Base-by-base conservation (phyloP, 495 filamentous ascomycete species). In the Aspergillus sclerotioniger region DNA sequence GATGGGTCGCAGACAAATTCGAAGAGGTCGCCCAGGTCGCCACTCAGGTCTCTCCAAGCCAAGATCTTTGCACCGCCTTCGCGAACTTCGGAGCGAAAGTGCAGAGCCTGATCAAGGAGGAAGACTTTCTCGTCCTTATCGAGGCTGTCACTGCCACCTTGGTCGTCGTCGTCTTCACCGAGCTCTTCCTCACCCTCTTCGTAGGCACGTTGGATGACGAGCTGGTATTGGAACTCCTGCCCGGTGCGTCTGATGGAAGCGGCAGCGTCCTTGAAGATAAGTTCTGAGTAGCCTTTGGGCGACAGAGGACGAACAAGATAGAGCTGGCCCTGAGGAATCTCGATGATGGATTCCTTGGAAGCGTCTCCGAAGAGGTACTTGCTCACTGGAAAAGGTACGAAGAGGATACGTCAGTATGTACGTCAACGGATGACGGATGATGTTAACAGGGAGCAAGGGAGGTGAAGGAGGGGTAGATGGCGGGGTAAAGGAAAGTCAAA, bases 81-180 rank as follows among this genome's bases (percentile, higher is more conserved):
- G 53, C 92, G 81, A 54, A 87, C 82, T 61, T 93, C 88, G 6
- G 87, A 88, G 20, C 92, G 87, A 63, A 98, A 92, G 64, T 93
- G 92, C 33, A 98, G 80, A 50, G 82, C 82, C 67, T 96, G 89
- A 78, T 98, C 94, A 7, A 98, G 87, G 17, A 97, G 76, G 71
- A 98, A 98, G 0, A 87, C 91, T 78, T 96, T 96, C 77, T 98
- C 94, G 85, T 98, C 94, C 62, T 89, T 89, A 59, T 96, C 92
- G 15, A 82, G 71, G 25, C 60, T 67, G 62, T 91, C 87, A 31
- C 78, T 80, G 31, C 83, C 87, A 53, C 82, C 86, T 68, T 96
- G 87, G 51, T 93, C 90, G 64, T 91, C 89, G 54, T 92, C 89
- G 62, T 87, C 87, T 60, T 95, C 93, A 6, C 85, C 86, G 32